These are phyloP conservation scores for Chimonanthus salicifolius DNA, from an alignment of 164 flowering plant species.

Conservation along the genomic window DNA sequence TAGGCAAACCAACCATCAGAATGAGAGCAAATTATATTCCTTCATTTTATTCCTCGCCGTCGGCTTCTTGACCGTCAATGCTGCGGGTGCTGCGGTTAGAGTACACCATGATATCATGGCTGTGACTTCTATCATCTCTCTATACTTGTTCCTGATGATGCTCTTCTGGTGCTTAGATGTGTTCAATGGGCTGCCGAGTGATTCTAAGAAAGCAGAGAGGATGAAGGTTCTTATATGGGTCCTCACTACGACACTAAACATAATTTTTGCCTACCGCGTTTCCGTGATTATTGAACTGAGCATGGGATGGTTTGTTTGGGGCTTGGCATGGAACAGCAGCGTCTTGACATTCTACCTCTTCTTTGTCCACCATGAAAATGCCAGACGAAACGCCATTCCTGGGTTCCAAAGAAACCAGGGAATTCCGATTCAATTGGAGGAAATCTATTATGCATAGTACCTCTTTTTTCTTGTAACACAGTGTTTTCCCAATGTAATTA, in stretches of 20 bases:
- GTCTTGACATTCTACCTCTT: conserved; percentile 4
- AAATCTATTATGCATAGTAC: too few relatives aligned
- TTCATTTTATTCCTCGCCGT: not conserved
- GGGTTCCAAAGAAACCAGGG: too few relatives aligned
- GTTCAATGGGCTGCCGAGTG: not conserved
- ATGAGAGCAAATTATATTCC: too few relatives aligned
- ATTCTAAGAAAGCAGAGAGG: not conserved
- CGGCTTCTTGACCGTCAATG: conserved; percentile 3
- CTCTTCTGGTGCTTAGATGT: not conserved
- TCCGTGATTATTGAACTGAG: not conserved
- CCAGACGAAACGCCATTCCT: too few relatives aligned
- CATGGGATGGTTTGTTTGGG: conserved; percentile 11
- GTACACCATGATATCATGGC: not conserved
- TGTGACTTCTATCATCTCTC: conserved; percentile 1
- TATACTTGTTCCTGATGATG: conserved; percentile 1
- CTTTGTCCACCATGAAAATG: not conserved
- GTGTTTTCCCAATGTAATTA: too few relatives aligned
- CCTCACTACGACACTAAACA: not conserved
- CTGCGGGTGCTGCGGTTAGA: not conserved
- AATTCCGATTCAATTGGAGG: too few relatives aligned
- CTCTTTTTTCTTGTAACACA: too few relatives aligned
- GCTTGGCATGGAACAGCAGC: not conserved
- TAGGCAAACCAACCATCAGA: too few relatives aligned
- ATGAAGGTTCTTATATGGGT: conserved; percentile 8
- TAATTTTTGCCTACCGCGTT: conserved; percentile 2